These are phyloP conservation scores for Pyrenophora graminea DNA, from an alignment of 2,329 filamentous ascomycete species.

Conservation along the genomic window DNA sequence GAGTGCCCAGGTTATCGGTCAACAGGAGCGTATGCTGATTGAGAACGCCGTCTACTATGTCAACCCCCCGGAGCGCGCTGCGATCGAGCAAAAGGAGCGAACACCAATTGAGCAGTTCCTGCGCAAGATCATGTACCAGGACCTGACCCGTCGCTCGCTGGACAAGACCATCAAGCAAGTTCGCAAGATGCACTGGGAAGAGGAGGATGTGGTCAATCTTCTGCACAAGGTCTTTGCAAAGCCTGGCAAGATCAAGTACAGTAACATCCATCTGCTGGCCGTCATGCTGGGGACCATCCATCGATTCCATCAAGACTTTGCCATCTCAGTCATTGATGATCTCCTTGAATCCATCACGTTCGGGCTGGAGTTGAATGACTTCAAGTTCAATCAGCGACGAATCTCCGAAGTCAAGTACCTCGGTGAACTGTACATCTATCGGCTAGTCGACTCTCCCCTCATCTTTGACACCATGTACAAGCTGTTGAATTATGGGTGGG, in stretches of 20 bases:
- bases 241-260: constrained; percentile 95
- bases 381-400: constrained; percentile 93
- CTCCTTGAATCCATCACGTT: constrained; percentile 84
- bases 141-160: constrained; percentile 92
- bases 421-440: constrained; percentile 95
- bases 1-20: constrained; percentile 88
- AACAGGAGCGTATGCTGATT: constrained; percentile 96
- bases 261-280: constrained; percentile 90
- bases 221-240: constrained; percentile 93
- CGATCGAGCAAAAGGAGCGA: constrained; percentile 94
- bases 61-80: constrained; percentile 88
- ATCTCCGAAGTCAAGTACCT: constrained; percentile 96
- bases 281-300: constrained; percentile 87
- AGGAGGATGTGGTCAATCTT: constrained; percentile 78
- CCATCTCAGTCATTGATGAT: constrained; percentile 88
- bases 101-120: constrained; percentile 92
- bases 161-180: constrained; percentile 94
- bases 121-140: constrained; percentile 87
- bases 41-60: constrained; percentile 99
- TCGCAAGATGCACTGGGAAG: constrained; percentile 96
- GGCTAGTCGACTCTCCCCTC: constrained; percentile 91
- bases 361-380: constrained; percentile 93
- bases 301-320: constrained; percentile 89
- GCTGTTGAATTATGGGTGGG: constrained; percentile 90
- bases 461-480: constrained; percentile 96